Percentiles rank a stretch among this genome's conserved stretches.
These are phyloP conservation scores for Talaromyces verruculosus DNA, from an alignment of 2,329 filamentous ascomycete species.

Conservation along the genomic window DNA sequence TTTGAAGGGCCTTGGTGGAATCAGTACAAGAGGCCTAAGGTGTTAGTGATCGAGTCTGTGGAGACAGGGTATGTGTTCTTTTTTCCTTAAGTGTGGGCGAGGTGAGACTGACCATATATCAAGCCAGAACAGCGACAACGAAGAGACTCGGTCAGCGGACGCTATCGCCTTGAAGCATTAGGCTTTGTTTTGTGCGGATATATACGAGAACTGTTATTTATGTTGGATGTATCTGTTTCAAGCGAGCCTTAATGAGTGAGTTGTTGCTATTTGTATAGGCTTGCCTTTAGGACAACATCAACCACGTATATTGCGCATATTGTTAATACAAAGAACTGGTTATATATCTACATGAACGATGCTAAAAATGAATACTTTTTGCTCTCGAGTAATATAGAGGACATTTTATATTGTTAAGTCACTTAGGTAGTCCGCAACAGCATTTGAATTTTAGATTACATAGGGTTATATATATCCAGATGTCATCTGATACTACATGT, in stretches of 20 bases:
- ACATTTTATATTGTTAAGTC: too few relatives aligned
- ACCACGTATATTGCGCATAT: background rate
- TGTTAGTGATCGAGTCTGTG: constrained; percentile 1
- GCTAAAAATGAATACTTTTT: background rate
- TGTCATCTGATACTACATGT: too few relatives aligned
- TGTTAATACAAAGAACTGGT: background rate
- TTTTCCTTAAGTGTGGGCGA: background rate
- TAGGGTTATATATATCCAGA: too few relatives aligned
- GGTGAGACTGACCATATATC: constrained; percentile 1
- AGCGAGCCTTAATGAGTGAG: background rate
- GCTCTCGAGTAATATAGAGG: background rate
- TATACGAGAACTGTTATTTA: too few relatives aligned
- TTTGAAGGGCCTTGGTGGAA: constrained; percentile 15
- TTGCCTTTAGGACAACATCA: background rate
- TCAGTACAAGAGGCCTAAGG: constrained; percentile 13
- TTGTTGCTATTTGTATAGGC: background rate
- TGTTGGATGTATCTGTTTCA: background rate
- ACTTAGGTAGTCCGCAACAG: too few relatives aligned
- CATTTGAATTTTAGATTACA: too few relatives aligned
- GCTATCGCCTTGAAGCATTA: background rate
- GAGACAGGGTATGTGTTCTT: constrained; percentile 3
- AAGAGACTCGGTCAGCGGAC: background rate
- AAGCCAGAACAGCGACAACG: constrained; percentile 4
- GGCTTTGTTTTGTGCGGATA: background rate
- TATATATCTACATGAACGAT: background rate